Evolutionary conservation across 176 grass and related monocot genomes (phyloP), one percentile per base, ranked within the genome.

Genomic region (Carex scoparia): DNA sequence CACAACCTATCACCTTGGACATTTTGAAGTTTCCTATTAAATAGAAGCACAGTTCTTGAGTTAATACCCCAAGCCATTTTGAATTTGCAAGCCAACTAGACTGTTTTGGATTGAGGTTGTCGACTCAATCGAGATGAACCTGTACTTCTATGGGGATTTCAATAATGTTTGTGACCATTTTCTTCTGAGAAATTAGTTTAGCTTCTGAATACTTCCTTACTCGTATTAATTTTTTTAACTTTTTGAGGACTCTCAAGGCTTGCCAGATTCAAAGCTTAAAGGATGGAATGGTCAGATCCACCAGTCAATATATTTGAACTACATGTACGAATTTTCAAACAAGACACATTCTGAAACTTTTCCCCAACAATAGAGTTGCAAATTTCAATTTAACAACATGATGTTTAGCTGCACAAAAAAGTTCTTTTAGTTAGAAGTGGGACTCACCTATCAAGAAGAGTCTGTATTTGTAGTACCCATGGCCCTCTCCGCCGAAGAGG

Each of bases 401-500:
- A 15, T 7, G 2, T 56, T 55, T 33, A 78, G 74, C 74, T 78
- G 18, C 48, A 23, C 1, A 10, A 56, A 2, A 35, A 16, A 1
- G 23, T 33, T 78, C n/a, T 33, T 57, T 58, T 33, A 0, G 30
- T 58, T 58, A 51, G 30, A 84, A 18, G 89, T 80, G 4, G 86
- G 60, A 67, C 85, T 30, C 88, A 79, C 74, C 53, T 10, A 79
- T 79, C 53, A 79, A 79, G 74, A 84, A 95, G 48, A 99, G 87
- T 89, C 89, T 95, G 81, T 95, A 99, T 85, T 90, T 91, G 86
- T 99, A 99, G 88, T 99, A 99, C 37, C 85, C 89, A 58, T 99
- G 93, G 3, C 96, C 96, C 3, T 99, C 96, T 12, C 96, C 96
- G n/a, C 96, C 96, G 83, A 99, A 99, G 85, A 99, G 84, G 84